These are phyloP conservation scores for Hypomontagnella submonticulosa DNA, from an alignment of 495 filamentous ascomycete species.

Conservation along the genomic window DNA sequence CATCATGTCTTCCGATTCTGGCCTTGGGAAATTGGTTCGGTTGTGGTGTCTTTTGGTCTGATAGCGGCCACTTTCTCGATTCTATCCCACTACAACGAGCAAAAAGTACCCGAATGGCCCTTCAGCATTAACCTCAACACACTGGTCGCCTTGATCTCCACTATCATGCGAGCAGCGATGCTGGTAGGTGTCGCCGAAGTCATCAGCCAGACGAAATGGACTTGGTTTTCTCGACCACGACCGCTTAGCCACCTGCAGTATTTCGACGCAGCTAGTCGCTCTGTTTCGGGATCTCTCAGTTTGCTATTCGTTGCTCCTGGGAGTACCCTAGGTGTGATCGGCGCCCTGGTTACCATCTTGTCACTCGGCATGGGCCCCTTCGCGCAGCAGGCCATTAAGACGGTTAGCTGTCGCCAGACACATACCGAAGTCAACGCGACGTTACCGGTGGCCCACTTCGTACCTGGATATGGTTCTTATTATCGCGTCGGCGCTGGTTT, in stretches of 20 bases:
- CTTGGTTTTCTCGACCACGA: slow-evolving; percentile 56
- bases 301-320: slow-evolving; percentile 26
- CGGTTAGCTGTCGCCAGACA: slow-evolving; percentile 13
- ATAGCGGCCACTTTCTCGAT: slow-evolving; percentile 27
- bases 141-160: slow-evolving; percentile 56
- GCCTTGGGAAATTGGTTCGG: slow-evolving; percentile 29
- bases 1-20: slow-evolving; percentile 36
- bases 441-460: slow-evolving; percentile 23
- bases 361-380: slow-evolving; percentile 32
- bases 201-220: slow-evolving; percentile 60
- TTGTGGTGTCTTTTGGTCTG: slow-evolving; percentile 10
- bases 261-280: slow-evolving; percentile 55
- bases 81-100: slow-evolving; percentile 16
- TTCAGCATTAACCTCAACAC: slow-evolving; percentile 57
- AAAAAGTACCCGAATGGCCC: slow-evolving; percentile 20
- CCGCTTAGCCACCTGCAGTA: slow-evolving; percentile 55
- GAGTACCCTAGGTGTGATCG: slow-evolving; percentile 9
- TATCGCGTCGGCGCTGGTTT: neutral
- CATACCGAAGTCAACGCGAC: slow-evolving; percentile 18
- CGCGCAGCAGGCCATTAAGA: slow-evolving; percentile 26
- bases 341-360: slow-evolving; percentile 25
- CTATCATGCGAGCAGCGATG: slow-evolving; percentile 55
- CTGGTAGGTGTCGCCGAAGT: slow-evolving; percentile 53
- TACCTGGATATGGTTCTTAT: slow-evolving; percentile 5
- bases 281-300: slow-evolving; percentile 28